Evolutionary conservation across 2,329 filamentous ascomycete genomes (phyloP), one percentile per base, ranked within the genome.

Genomic region (Neofusicoccum parvum): DNA sequence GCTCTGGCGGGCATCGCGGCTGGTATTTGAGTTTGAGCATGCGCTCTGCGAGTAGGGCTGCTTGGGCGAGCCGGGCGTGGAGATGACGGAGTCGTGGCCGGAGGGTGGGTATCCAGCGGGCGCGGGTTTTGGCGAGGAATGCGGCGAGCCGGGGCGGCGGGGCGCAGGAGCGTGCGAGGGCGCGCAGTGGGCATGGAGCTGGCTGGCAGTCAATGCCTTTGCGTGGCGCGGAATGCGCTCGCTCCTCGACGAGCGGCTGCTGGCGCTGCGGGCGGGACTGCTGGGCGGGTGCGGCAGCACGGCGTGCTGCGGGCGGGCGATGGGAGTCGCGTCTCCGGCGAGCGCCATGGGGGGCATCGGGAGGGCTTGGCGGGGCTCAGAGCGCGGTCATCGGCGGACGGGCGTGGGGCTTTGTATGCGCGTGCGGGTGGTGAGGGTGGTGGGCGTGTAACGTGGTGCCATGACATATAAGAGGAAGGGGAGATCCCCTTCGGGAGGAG

Each of bases 21-120:
- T 72, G 69, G 74, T 70, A 72, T 74, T 74, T 71, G 73, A 74
- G 70, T 14, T 37, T 6, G 51, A 65, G 17, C 66, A 64, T 50
- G 72, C 73, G 70, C 75, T 78, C 70, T 75, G 73, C 70, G 74
- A 71, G 37, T 71, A 72, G 14, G 72, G 73, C 32, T 68, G 63
- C 66, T 74, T 75, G 48, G 74, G 75, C 46, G 65, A 67, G 51
- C 76, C 74, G 20, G 74, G 75, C 54, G 75, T 71, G 46, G 76
- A 78, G 67, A 78, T 75, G 70, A 78, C 75, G 27, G 75, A 78
- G 68, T 78, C 76, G 67, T 75, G 76, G 43, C 48, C 56, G 32
- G 64, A 66, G 49, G 46, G 64, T 34, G 62, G 62, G 50, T 56
- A 56, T 17, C 36, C 45, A 15, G 62, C 39, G 49, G 46, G 37